Evolutionary conservation across 2,329 filamentous ascomycete species (phyloP).

Genomic region (Fusarium denticulatum): DNA sequence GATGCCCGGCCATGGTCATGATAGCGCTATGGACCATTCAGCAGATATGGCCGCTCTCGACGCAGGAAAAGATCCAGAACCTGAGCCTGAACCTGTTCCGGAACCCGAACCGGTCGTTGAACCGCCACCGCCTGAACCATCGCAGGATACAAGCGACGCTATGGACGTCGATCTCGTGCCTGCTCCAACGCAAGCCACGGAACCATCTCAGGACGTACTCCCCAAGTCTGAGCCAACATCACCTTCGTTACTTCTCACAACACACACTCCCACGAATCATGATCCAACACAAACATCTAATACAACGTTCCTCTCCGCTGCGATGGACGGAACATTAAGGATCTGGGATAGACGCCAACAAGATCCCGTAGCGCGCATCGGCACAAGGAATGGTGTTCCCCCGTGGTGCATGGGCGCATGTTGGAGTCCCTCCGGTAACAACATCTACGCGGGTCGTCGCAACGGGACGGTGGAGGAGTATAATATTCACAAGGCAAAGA

Average conservation of each 20-base stretch:
- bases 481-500: constrained; percentile 77
- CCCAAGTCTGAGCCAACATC: constrained; percentile 36
- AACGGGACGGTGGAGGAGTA: constrained; percentile 97
- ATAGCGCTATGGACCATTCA: constrained; percentile 55
- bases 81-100: constrained; percentile 20
- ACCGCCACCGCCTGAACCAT: constrained; percentile 17
- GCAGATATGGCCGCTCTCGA: constrained; percentile 53
- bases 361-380: constrained; percentile 81
- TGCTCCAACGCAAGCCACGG: constrained; percentile 18
- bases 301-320: constrained; percentile 86
- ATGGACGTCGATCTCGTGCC: constrained; percentile 46
- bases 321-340: constrained; percentile 87
- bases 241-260: constrained; percentile 48
- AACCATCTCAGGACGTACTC: constrained; percentile 16
- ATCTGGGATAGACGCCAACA: constrained; percentile 89
- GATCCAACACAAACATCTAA: constrained; percentile 72
- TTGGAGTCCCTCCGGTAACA: constrained; percentile 96
- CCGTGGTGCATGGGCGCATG: constrained; percentile 98
- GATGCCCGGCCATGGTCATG: constrained; percentile 52
- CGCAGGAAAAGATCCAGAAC: constrained; percentile 41
- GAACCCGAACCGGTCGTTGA: constrained; percentile 35
- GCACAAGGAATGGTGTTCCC: constrained; percentile 77
- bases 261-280: constrained; percentile 53
- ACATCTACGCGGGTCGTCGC: constrained; percentile 88
- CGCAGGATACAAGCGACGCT: constrained; percentile 32